These are phyloP conservation scores for Cerioporus squamosus DNA, from an alignment of 1,284 basidiomycete species.

Conservation along the genomic window DNA sequence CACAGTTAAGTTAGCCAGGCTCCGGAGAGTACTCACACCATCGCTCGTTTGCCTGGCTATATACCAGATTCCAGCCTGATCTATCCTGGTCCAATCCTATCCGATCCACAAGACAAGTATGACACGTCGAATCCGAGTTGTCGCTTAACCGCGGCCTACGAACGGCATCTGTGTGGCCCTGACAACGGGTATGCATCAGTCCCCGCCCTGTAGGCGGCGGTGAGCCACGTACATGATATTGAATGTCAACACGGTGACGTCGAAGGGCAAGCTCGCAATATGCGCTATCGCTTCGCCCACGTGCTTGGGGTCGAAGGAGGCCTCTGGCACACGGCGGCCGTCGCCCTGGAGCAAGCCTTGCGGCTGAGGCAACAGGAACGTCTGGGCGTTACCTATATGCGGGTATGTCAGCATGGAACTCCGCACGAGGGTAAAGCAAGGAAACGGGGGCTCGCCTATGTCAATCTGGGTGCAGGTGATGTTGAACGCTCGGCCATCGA, in stretches of 20 bases:
- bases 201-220: not conserved
- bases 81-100: too few relatives aligned
- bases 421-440: too few relatives aligned
- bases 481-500: conserved; percentile 75
- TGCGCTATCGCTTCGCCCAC: conserved; percentile 75
- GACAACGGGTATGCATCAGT: not conserved
- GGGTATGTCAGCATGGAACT: too few relatives aligned
- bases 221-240: conserved; percentile 68
- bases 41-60: too few relatives aligned
- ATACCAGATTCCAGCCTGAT: too few relatives aligned
- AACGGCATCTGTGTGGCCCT: conserved; percentile 36
- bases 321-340: conserved; percentile 62
- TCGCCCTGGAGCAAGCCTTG: conserved; percentile 69
- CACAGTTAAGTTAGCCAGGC: too few relatives aligned
- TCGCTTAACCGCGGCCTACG: conserved; percentile 27
- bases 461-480: conserved; percentile 84
- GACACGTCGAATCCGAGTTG: not conserved
- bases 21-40: too few relatives aligned
- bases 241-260: conserved; percentile 72
- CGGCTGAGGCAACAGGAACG: conserved; percentile 25
- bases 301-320: conserved; percentile 69
- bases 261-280: conserved; percentile 67
- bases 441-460: conserved; percentile 61
- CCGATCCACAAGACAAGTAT: not conserved
- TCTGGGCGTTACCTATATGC: conserved; percentile 16